Conservation (phyloP, 1,284 basidiomycete species). For the Ganoderma boninense region DNA sequence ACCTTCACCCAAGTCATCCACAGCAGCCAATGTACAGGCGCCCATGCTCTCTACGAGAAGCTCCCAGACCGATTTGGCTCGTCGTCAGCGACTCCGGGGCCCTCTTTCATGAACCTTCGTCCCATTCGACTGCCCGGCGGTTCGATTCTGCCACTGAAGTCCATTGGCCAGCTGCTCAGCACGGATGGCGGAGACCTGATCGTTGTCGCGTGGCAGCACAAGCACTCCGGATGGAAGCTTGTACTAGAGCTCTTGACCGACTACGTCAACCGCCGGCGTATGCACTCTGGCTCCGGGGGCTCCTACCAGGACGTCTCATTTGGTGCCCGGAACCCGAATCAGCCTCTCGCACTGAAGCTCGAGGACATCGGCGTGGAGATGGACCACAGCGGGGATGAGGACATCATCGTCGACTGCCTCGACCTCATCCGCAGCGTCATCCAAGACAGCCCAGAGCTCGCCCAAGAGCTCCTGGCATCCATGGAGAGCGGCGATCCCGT, state of each 20-base stretch:
- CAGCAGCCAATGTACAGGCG: conserved; percentile 61
- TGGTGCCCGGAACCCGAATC: conserved; percentile 47
- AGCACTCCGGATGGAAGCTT: conserved; percentile 85
- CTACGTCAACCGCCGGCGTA: conserved; percentile 67
- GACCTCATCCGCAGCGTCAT: conserved; percentile 84
- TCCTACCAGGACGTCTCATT: conserved; percentile 62
- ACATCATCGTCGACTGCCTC: conserved; percentile 73
- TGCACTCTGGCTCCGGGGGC: conserved; percentile 46
- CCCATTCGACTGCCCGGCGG: conserved; percentile 81
- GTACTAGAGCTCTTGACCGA: conserved; percentile 80
- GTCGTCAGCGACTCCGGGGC: conserved; percentile 56
- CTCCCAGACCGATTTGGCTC: conserved; percentile 67
- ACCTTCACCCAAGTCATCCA: conserved; percentile 82
- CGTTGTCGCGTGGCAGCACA: conserved; percentile 83
- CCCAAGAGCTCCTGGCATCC: conserved; percentile 71
- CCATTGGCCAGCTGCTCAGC: conserved; percentile 76
- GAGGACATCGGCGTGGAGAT: conserved; percentile 78
- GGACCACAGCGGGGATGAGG: conserved; percentile 61
- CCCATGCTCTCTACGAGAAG: conserved; percentile 75
- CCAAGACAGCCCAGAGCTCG: conserved; percentile 70
- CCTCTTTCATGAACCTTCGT: conserved; percentile 71
- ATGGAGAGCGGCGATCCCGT: conserved; percentile 66
- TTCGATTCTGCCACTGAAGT: conserved; percentile 69
- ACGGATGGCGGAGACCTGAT: conserved; percentile 75
- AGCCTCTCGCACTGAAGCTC: conserved; percentile 58